Percentiles rank a stretch among this genome's conserved stretches.
Conservation (phyloP, 2,329 filamentous ascomycete species). For the Triangularia setosa region DNA sequence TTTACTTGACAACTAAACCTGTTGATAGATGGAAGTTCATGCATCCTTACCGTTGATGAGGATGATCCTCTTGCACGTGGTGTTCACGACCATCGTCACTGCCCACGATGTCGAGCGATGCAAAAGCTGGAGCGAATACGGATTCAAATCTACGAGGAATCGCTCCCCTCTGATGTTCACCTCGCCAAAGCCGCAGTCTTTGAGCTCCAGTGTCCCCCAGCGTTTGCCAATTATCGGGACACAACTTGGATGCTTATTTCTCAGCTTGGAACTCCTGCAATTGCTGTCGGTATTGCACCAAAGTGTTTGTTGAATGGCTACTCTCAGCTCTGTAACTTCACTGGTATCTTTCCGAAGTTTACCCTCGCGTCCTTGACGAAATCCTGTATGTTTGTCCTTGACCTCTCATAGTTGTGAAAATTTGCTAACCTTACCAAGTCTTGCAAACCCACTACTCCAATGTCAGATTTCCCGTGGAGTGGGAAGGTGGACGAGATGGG, state of each 20-base stretch:
- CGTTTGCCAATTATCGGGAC: slow-evolving; percentile 38
- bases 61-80: slow-evolving; percentile 17
- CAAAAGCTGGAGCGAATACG: slow-evolving; percentile 29
- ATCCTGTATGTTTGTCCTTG: slow-evolving; percentile 15
- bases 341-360: background rate
- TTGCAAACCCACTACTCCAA: slow-evolving; percentile 44
- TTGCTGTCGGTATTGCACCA: background rate
- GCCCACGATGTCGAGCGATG: slow-evolving; percentile 35
- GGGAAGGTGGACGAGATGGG: slow-evolving; percentile 27
- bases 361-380: slow-evolving; percentile 21
- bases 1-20: background rate
- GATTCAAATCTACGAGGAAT: slow-evolving; percentile 39
- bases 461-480: slow-evolving; percentile 37
- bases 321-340: slow-evolving; percentile 19
- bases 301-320: slow-evolving; percentile 17
- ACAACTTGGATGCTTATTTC: slow-evolving; percentile 38
- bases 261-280: slow-evolving; percentile 25
- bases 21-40: slow-evolving; percentile 28
- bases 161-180: slow-evolving; percentile 33
- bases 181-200: slow-evolving; percentile 37
- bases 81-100: slow-evolving; percentile 27
- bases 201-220: slow-evolving; percentile 36
- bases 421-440: slow-evolving; percentile 11
- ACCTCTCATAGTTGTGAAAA: background rate
- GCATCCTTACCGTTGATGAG: slow-evolving; percentile 29